Evolutionary conservation across 1,284 basidiomycete species (phyloP), one percentile per base, ranked within the genome.

Genomic region (Naganishia albida): DNA sequence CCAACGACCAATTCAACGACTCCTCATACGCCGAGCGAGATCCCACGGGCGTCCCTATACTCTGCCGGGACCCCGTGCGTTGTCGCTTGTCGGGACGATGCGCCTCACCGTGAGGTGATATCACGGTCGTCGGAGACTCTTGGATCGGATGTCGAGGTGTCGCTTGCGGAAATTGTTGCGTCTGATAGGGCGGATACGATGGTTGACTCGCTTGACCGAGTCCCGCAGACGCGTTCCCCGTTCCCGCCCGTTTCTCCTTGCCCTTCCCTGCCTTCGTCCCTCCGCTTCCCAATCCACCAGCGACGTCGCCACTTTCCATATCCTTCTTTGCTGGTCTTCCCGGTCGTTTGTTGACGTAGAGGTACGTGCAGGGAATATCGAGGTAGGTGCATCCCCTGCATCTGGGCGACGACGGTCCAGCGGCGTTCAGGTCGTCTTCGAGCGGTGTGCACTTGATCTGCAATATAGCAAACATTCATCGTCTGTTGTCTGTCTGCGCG

Each of bases 301-400:
- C 48, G 20, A 8, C 15, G 44, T 56, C 43, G 30, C 48, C 2
- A 39, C 46, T 49, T 30, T 63, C 66, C 16, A 40, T 6, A n/a
- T 50, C 49, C 50, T 44, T 63, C 40, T 52, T 63, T 8, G 30
- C 52, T 13, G 77, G 77, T 63, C 77, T 63, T 15, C 77, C 77
- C 7, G 77, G 76, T 69, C 75, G 76, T 67, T 77, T 76, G 66
- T 72, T 73, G 7, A 78, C 71, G 62, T 79, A 77, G 50, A 74
- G 71, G 60, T 73, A 72, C 2, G 72, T 76, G 64, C 78, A 79
- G 7, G 71, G 71, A 20, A 78, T 66, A 25, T 69, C 69, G 18
- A 79, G 67, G 57, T 74, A 77, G 15, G 63, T 51, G 64, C 78
- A 78, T 2, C 77, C 77, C 34, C 73, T 68, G 52, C 78, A 79